Conservation (phyloP, 2,329 filamentous ascomycete genomes). For the Trichoderma guizhouense region DNA sequence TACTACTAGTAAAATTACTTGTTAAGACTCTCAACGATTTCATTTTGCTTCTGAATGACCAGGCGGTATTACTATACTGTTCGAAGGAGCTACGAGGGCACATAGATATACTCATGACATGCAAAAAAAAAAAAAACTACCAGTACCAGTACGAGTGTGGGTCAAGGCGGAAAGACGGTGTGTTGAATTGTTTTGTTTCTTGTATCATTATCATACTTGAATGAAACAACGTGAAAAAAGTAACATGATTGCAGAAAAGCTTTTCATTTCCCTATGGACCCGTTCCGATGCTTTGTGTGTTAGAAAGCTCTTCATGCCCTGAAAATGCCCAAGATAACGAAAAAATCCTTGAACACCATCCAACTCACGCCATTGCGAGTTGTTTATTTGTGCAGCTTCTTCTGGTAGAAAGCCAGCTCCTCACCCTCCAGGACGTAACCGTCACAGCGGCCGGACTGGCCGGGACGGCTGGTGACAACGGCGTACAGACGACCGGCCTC, state of each 20-base stretch:
- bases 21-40: neutral
- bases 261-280: conserved; percentile 38
- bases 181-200: conserved; percentile 15
- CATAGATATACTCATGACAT: neutral
- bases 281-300: conserved; percentile 36
- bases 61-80: neutral
- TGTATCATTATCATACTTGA: conserved; percentile 20
- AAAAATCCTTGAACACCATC: conserved; percentile 39
- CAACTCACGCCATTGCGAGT: conserved; percentile 20
- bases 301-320: conserved; percentile 36
- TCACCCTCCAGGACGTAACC: conserved; percentile 99
- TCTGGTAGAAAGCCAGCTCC: conserved; percentile 99
- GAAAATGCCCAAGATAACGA: conserved; percentile 33
- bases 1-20: neutral
- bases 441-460: conserved; percentile 94
- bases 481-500: conserved; percentile 98
- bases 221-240: conserved; percentile 24
- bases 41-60: neutral
- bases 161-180: conserved; percentile 1
- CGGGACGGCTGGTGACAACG: conserved; percentile 86
- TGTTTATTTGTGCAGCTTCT: conserved; percentile 95
- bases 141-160: neutral
- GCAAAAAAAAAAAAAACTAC: neutral
- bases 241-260: conserved; percentile 32
- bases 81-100: neutral